Evolutionary conservation across 2,329 filamentous ascomycete species (phyloP).

Genomic region (Xylariales sp.): DNA sequence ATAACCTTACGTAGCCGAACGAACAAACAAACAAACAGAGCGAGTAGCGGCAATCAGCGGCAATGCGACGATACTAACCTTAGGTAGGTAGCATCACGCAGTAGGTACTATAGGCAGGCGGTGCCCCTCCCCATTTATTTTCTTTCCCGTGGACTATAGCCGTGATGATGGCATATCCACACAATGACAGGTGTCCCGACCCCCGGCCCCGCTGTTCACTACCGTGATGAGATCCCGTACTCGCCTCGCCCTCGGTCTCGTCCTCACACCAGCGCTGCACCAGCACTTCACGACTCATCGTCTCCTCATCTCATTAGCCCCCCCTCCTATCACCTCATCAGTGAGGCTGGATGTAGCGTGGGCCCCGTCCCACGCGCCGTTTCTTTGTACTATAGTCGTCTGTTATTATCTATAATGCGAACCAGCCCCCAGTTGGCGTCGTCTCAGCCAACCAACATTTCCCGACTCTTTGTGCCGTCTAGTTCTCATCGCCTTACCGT

Average conservation of each 20-base stretch:
- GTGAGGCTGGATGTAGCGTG: neutral
- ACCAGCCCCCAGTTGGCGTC: neutral
- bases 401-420: neutral
- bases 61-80: too few relatives aligned
- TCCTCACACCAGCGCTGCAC: neutral
- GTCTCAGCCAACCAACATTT: conserved; percentile 32
- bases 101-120: too few relatives aligned
- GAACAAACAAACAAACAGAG: too few relatives aligned
- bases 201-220: conserved; percentile 44
- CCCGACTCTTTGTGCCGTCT: conserved; percentile 46
- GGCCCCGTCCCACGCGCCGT: conserved; percentile 2
- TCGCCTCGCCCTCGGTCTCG: conserved; percentile 6
- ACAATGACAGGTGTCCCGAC: conserved; percentile 36
- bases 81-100: too few relatives aligned
- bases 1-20: too few relatives aligned
- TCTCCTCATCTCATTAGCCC: conserved; percentile 15
- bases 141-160: conserved; percentile 49
- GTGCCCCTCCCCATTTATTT: conserved; percentile 14
- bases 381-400: neutral
- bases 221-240: conserved; percentile 47
- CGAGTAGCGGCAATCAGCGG: too few relatives aligned
- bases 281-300: neutral
- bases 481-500: conserved; percentile 1
- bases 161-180: conserved; percentile 38
- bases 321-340: neutral